Evolutionary conservation across 768 basidiomycete genomes (phyloP), one percentile per base, ranked within the genome.

Genomic region (Tylopilus cervinicoccineus): DNA sequence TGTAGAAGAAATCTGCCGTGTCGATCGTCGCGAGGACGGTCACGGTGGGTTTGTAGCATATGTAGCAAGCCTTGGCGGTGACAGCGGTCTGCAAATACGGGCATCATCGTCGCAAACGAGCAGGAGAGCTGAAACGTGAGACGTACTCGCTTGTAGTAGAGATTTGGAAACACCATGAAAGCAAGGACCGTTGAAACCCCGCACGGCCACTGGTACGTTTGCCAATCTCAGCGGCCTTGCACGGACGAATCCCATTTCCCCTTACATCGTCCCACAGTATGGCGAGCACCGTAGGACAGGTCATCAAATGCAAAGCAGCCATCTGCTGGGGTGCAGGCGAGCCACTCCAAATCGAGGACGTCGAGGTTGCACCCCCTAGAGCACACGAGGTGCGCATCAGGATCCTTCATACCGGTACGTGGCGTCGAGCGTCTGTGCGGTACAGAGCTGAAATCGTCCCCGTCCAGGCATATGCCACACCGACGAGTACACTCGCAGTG

Each of bases 401-500:
- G 60, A 92, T 99, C 58, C 76, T 95, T 22, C 80, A 92, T 75
- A 96, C 93, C 39, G 96, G 94, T 80, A 61, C 54, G 75, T 64
- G 33, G 28, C 27, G 14, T 31, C 20, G 17, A 29, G 22, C 20
- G 42, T 11, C 28, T 42, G 20, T 40, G 48, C 39, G 32, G 43
- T 57, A 47, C 45, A 43, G 34, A 27, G 37, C 12, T 28, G 5
- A 19, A 19, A 29, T 44, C 53, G 23, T 42, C 50, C 31, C 38
- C 33, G 24, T 32, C n/a, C 50, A 88, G 88, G 88, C 52, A 88
- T 99, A 65, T 99, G 96, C 72, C 94, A 98, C 70, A 97, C 95
- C 62, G 94, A 98, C 62, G 93, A 94, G 64, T 98, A 94, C 74
- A 94, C 93, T 52, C 85, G 93, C 64, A 93, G 91, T 65, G 93